A percentile compares a stretch with the other conserved stretches of the same genome.
Conservation (phyloP, 768 basidiomycete species). For the Suillus brevipes region DNA sequence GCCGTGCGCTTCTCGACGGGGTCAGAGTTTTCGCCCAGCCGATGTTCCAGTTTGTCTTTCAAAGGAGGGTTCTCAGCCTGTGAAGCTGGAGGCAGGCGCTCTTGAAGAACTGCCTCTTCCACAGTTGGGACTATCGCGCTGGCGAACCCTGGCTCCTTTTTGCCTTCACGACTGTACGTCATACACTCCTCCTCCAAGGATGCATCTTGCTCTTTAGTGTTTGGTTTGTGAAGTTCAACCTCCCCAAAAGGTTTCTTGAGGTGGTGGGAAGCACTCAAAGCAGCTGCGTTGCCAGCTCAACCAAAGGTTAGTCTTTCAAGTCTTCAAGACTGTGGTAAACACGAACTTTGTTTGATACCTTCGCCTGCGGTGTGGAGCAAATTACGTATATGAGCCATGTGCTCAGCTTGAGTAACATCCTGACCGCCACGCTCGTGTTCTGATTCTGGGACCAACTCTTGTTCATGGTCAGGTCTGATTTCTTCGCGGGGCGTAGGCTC, state of each 20-base stretch:
- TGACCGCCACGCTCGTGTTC: slow-evolving; percentile 55
- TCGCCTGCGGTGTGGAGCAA: slow-evolving; percentile 40
- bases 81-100: slow-evolving; percentile 42
- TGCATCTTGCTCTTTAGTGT: slow-evolving; percentile 28
- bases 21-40: slow-evolving; percentile 17
- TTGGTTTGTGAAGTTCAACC: neutral
- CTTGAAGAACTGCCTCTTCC: slow-evolving; percentile 64
- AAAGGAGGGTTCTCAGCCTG: slow-evolving; percentile 30
- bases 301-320: slow-evolving; percentile 9
- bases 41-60: slow-evolving; percentile 26
- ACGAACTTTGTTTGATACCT: slow-evolving; percentile 52
- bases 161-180: slow-evolving; percentile 52
- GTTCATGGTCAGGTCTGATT: slow-evolving; percentile 47
- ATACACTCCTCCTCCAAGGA: slow-evolving; percentile 50
- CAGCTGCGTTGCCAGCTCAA: slow-evolving; percentile 43
- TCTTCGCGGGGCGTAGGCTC: slow-evolving; percentile 60
- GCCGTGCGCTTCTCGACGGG: slow-evolving; percentile 35
- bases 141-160: slow-evolving; percentile 56
- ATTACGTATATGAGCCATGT: slow-evolving; percentile 33
- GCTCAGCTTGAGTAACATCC: slow-evolving; percentile 44
- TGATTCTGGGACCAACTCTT: slow-evolving; percentile 74
- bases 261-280: slow-evolving; percentile 36
- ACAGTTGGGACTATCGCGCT: slow-evolving; percentile 65
- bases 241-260: slow-evolving; percentile 34
- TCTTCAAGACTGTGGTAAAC: neutral